Evolutionary conservation across 805 yeast species (phyloP), one percentile per base, ranked within the genome.

Genomic region (Candida takata): DNA sequence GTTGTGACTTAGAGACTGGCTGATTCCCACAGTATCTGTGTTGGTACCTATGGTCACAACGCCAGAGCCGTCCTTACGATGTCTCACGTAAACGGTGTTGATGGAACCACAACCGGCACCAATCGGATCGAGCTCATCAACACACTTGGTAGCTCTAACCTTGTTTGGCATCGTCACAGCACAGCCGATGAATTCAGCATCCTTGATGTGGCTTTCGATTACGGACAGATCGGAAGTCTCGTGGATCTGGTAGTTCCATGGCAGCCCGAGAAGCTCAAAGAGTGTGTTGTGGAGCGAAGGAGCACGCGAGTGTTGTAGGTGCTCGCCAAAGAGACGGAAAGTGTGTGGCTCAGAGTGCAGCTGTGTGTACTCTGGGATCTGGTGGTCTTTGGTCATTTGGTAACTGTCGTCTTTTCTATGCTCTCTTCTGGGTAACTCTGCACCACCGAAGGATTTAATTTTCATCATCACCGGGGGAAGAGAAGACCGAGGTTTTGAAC

Each of bases 141-240:
- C 46, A 23, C 44, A 38, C 16, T 35, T 24, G 6, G 44, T 42
- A 7, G 51, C 53, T 20, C 36, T 29, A 12, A 50, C 51, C 31
- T 50, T 50, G 27, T 50, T 50, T 1, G 55, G 55, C 55, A 50
- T 50, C 1, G 55, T 50, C 5, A 50, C 40, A 3, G 55, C 55
- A 29, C 45, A 34, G 1, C 55, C 55, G 3, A 45, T 44, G 13
- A 50, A 33, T 2, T 31, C 9, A 27, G 43, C 47, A 8, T 35
- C 29, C 3, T 12, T 10, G 17, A 47, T 43, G 18, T 43, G 35
- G 4, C 24, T 15, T 17, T 40, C 40, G 34, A 50, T 47, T 10
- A 27, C 41, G 21, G 31, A 35, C 15, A 44, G 38, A 27, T 50
- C 36, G 4, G 52, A 45, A 6, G 51, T 35, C 40, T 50, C 55